phyloP scores from a whole-genome alignment of 1,139 yeast genomes.

The Kazachstania sp. region DNA sequence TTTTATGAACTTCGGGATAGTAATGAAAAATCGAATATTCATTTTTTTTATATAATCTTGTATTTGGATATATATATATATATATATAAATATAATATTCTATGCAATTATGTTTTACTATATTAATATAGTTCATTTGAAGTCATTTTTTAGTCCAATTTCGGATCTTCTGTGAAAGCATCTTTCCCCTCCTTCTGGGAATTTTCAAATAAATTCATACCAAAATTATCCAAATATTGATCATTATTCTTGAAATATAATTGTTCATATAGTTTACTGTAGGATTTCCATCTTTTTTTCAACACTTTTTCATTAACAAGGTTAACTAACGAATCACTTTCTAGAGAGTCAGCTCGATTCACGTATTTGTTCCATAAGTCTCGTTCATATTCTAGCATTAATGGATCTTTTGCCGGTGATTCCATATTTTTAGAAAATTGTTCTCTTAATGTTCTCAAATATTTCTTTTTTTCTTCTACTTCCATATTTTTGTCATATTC shows the following conservation, averaged over 20 bases:
- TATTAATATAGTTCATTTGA: background rate
- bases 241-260: constrained; percentile 3
- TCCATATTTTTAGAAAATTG: constrained; percentile 11
- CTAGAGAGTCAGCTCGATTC: constrained; percentile 1
- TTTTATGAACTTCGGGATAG: no score
- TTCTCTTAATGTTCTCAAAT: constrained; percentile 11
- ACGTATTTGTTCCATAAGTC: constrained; percentile 13
- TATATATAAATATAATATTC: background rate
- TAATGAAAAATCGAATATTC: background rate
- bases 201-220: constrained; percentile 6
- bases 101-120: background rate
- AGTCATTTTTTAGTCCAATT: background rate
- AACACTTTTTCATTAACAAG: constrained; percentile 4
- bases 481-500: constrained; percentile 12
- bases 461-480: constrained; percentile 10
- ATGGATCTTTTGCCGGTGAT: constrained; percentile 25
- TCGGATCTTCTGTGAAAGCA: background rate
- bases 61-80: no score
- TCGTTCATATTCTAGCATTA: constrained; percentile 15
- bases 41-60: background rate
- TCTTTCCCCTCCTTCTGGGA: constrained; percentile 2
- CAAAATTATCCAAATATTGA: constrained; percentile 4
- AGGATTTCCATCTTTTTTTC: constrained; percentile 5
- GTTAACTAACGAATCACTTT: constrained; percentile 5
- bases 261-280: constrained; percentile 1